Conservation (phyloP, 1,284 basidiomycete species). For the Cerioporus squamosus region DNA sequence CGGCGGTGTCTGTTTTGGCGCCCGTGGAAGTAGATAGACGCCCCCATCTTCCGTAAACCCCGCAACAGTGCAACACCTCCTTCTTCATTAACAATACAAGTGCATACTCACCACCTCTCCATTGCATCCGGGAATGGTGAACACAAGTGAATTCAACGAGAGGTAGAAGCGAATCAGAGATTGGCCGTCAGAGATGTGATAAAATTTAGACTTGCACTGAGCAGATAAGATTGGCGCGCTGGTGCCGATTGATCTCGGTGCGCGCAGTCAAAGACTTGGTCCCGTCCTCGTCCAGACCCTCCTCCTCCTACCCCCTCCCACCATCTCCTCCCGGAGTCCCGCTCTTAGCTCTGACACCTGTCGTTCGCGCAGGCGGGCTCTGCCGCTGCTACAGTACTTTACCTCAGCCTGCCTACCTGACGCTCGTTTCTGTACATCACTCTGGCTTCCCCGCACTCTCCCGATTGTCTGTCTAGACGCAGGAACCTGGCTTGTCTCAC, state of each 20-base stretch:
- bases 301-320: constrained; percentile 3
- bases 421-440: constrained; percentile 17
- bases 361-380: constrained; percentile 23
- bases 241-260: background rate
- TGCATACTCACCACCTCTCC: no score
- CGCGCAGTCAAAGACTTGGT: background rate
- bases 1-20: no score
- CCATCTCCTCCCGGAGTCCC: constrained; percentile 6
- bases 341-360: constrained; percentile 22
- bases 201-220: background rate
- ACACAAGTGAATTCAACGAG: no score
- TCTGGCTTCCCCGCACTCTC: background rate
- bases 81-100: no score
- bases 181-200: constrained; percentile 17
- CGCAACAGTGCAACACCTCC: no score
- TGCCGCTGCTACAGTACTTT: constrained; percentile 16
- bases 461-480: background rate
- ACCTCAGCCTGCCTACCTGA: constrained; percentile 1
- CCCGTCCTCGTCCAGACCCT: constrained; percentile 6
- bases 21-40: background rate
- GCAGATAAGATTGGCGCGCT: constrained; percentile 1
- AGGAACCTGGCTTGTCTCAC: background rate
- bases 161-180: constrained; percentile 1
- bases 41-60: background rate
- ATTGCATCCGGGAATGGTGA: no score